Percentiles rank a stretch among this genome's conserved stretches.
These are phyloP conservation scores for Solanum chacoense DNA, from an alignment of 305 asterid species.

Conservation along the genomic window DNA sequence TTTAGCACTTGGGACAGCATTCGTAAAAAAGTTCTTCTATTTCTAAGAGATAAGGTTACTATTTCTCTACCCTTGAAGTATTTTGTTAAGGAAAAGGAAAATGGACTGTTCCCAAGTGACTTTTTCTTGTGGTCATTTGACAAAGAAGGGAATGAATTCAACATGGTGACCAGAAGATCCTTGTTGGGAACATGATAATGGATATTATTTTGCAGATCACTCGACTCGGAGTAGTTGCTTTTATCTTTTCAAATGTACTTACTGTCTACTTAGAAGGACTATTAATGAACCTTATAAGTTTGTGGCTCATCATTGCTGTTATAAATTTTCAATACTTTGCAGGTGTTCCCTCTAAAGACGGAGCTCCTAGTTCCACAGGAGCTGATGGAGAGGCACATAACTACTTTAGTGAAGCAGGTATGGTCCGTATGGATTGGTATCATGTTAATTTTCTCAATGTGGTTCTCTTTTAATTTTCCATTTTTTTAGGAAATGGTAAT, in stretches of 20 bases:
- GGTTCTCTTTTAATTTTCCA: background rate
- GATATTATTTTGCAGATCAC: background rate
- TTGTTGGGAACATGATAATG: background rate
- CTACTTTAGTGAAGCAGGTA: constrained; percentile 87
- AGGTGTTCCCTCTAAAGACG: constrained; percentile 82
- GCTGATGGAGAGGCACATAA: constrained; percentile 80
- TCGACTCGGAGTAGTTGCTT: background rate
- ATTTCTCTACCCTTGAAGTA: background rate
- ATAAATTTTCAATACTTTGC: constrained; percentile 8
- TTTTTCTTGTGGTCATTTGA: background rate
- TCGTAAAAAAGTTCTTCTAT: constrained; percentile 79
- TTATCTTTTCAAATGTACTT: background rate
- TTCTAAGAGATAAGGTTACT: constrained; percentile 76
- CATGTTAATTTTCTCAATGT: background rate
- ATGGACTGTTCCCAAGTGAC: background rate
- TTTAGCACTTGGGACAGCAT: constrained; percentile 65
- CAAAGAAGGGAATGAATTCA: background rate
- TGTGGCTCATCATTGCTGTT: background rate
- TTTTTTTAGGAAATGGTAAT: background rate
- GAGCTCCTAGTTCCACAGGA: constrained; percentile 81
- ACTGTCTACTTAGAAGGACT: background rate
- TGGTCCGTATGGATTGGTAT: background rate
- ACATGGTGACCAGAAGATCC: background rate
- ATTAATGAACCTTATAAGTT: background rate
- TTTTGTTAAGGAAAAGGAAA: background rate